Percentiles rank a stretch among this genome's conserved stretches.
Evolutionary conservation across 768 basidiomycete species (phyloP).

Genomic region (Kwoniella newhampshirensis): DNA sequence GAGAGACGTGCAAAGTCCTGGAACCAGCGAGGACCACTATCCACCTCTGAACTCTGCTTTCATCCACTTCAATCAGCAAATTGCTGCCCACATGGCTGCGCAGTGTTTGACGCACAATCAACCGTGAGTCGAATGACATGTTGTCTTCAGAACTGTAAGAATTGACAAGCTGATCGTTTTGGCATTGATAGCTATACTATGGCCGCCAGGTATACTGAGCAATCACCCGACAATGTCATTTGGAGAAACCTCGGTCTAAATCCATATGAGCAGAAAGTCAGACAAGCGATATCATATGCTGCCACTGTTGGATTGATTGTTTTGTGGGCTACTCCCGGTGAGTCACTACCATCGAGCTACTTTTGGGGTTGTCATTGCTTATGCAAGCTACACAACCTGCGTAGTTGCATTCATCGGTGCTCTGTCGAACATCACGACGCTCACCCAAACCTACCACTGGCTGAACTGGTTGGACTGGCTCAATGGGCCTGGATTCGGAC

Average conservation of each 20-base stretch:
- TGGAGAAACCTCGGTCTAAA: slow-evolving; percentile 88
- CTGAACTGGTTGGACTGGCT: slow-evolving; percentile 85
- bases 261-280: slow-evolving; percentile 76
- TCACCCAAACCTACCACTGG: slow-evolving; percentile 65
- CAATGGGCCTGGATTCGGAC: slow-evolving; percentile 27
- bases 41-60: slow-evolving; percentile 59
- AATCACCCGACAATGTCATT: slow-evolving; percentile 83
- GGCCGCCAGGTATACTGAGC: slow-evolving; percentile 72
- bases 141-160: no score
- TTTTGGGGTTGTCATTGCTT: not conserved
- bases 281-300: slow-evolving; percentile 68
- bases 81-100: slow-evolving; percentile 83
- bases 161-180: not conserved
- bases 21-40: slow-evolving; percentile 47
- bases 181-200: slow-evolving; percentile 57
- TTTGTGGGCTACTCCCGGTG: slow-evolving; percentile 81
- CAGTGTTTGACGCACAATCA: slow-evolving; percentile 74
- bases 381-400: no score
- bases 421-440: slow-evolving; percentile 72
- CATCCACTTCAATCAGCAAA: slow-evolving; percentile 86
- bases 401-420: slow-evolving; percentile 82
- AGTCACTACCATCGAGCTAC: slow-evolving; percentile 25
- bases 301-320: slow-evolving; percentile 77
- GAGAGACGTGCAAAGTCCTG: slow-evolving; percentile 42
- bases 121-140: slow-evolving; percentile 54